Base-by-base conservation (phyloP, 345 rosid species). In the Hibiscus tridactylites region DNA sequence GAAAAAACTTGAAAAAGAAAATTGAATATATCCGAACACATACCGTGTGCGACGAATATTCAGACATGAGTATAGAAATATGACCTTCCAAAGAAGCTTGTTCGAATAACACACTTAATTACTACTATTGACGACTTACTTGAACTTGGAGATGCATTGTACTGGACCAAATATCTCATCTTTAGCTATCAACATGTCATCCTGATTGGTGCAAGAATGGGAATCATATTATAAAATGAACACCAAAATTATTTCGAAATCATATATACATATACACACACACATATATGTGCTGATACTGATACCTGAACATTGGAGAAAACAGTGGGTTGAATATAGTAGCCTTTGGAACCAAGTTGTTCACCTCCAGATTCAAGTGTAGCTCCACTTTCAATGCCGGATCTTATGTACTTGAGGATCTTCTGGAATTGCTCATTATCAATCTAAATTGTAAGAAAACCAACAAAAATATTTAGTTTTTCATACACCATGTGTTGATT, bases 111-210 rank as follows among this genome's bases (percentile, higher is more conserved):
- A n/a, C 17, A 52, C 8, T 4, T 52, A 17, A 53, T 78, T 69
- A 65, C 49, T 46, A 60, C 10, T 21, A 58, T 73, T 60, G 49
- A 71, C 58, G 5, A 35, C 89, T 86, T 79, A 91, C 98, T 83
- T 94, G 92, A 84, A 94, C 74, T 94, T 94, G 70, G 85, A 80
- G 79, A 94, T 91, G 70, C 96, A 76, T 80, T 91, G 98, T 59
- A 94, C 97, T 0, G 98, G 98, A 19, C 98, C 98, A 24, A 94
- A 94, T 61, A 94, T 94, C 87, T 91, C 98, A 1, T 94, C 98
- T 72, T 74, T 80, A 0, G 97, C 98, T 37, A 94, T 94, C 82
- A 83, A 70, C 98, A 94, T 94, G 61, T 91, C 91, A 52, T 94
- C 98, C 98, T 94, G 75, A 58, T 56, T 21, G 13, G 26, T 35